These are phyloP conservation scores for Xylariaceae sp. DNA, from an alignment of 2,329 filamentous ascomycete genomes.

Conservation along the genomic window DNA sequence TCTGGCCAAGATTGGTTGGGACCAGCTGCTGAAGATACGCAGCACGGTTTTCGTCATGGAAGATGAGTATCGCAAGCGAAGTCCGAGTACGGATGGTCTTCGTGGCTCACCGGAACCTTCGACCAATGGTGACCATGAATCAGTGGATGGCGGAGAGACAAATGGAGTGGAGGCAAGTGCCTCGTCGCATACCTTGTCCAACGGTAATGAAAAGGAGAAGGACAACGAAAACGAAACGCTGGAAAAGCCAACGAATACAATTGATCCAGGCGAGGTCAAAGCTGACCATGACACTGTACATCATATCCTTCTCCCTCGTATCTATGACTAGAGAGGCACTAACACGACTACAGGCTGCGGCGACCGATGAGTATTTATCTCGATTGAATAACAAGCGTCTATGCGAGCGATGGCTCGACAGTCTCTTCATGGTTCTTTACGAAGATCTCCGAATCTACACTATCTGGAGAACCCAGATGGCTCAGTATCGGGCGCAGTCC, in stretches of 20 bases:
- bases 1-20: conserved; percentile 95
- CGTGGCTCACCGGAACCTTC: conserved; percentile 62
- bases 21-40: conserved; percentile 86
- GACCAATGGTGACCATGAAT: conserved; percentile 41
- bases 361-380: conserved; percentile 69
- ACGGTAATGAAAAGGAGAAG: conserved; percentile 34
- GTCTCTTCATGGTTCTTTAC: conserved; percentile 98
- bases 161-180: conserved; percentile 30
- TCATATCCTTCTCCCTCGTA: background rate
- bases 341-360: conserved; percentile 45
- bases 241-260: conserved; percentile 74
- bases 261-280: conserved; percentile 72
- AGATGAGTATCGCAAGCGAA: conserved; percentile 86
- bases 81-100: conserved; percentile 73
- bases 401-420: conserved; percentile 96
- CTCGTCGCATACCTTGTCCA: conserved; percentile 34
- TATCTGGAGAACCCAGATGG: conserved; percentile 98
- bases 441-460: conserved; percentile 97
- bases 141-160: conserved; percentile 35
- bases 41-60: conserved; percentile 99
- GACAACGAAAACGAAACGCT: conserved; percentile 41
- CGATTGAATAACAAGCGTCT: conserved; percentile 96
- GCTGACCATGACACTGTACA: conserved; percentile 46
- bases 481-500: conserved; percentile 87
- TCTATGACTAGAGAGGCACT: conserved; percentile 12